Evolutionary conservation across 2,329 filamentous ascomycete species (phyloP), one percentile per base, ranked within the genome.

Genomic region (Penicillium digitatum): DNA sequence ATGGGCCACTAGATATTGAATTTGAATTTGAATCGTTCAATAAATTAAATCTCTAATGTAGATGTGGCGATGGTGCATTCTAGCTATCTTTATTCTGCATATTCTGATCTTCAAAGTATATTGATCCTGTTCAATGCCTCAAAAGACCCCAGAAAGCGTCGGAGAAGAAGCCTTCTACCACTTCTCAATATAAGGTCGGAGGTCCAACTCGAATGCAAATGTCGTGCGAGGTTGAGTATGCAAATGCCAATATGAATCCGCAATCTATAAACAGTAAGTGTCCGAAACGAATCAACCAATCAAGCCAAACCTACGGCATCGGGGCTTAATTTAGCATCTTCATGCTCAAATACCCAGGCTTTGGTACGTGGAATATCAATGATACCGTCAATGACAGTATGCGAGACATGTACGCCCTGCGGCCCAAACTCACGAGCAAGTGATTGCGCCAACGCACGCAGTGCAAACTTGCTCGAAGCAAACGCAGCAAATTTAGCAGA

Each of bases 401-500:
- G 89, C 0, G 87, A 83, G 1, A 95, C 87, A 71, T 96, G 91
- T 1, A 96, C 82, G 2, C 91, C 91, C 70, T 89, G 79, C 0
- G 91, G 90, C 0, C 88, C 89, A 71, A 94, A 96, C 70, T 96
- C 91, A 54, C 87, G 82, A 0, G 90, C 88, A 26, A 95, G 78
- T 32, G 83, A 87, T 72, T 93, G 89, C 0, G 82, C 81, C 48
- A 95, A 74, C 0, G 87, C 89, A 31, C 91, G 81, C 63, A 88
- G 76, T 4, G 89, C 90, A 69, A 90, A 95, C 70, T 95, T 95
- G 27, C 87, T 87, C 2, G 85, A 83, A 0, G 90, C 87, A 67
- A 96, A 95, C 8, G 82, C 76, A 1, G 84, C 78, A 71, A 90
- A 88, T 12, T 78, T 76, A 0, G 89, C 85, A 11, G 84, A 87